Base-by-base conservation (phyloP, 305 asterid species). In the Fraxinus floribunda region DNA sequence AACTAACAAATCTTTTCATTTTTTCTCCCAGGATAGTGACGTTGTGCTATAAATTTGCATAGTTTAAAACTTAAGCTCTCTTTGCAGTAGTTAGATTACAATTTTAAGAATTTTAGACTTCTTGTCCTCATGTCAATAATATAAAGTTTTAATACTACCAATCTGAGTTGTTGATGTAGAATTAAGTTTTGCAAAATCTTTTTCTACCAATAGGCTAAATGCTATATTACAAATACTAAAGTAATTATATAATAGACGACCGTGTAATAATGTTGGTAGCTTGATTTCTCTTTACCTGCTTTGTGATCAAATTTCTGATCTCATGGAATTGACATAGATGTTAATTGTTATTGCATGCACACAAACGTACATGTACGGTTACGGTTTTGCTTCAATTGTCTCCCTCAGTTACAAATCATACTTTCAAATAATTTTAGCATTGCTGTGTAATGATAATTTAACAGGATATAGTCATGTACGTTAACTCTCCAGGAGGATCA, bases 401-500 rank as follows among this genome's bases (percentile, higher is more conserved):
- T 60, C 74, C 81, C 22, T 68, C 75, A 38, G 72, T 24, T 26
- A 41, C 29, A 38, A 75, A 78, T 82, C 68, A 13, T 15, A 36
- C 1, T 15, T 49, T 1, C 16, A 49, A 49, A 49, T 49, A 49
- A 49, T 49, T 49, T 41, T 68, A 71, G 52, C 76, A 71, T 78
- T n/a, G 76, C 29, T 72, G 26, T 30, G 30, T 76, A 78, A 22
- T 81, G 62, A 68, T 79, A 39, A 73, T 76, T 83, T 71, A 81
- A 13, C 94, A 91, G 98, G 98, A 94, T 86, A 92, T 94, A 84
- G 93, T 94, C 80, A 94, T 94, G 97, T 93, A 91, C 84, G 91
- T 94, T 77, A 94, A 94, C 86, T 94, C 98, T 73, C 98, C 98
- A n/a, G 98, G 98, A 82, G 98, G 98, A 84, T 94, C 98, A 18